These are phyloP conservation scores for Quercus parvula DNA, from an alignment of 306 rosid species.

Conservation along the genomic window DNA sequence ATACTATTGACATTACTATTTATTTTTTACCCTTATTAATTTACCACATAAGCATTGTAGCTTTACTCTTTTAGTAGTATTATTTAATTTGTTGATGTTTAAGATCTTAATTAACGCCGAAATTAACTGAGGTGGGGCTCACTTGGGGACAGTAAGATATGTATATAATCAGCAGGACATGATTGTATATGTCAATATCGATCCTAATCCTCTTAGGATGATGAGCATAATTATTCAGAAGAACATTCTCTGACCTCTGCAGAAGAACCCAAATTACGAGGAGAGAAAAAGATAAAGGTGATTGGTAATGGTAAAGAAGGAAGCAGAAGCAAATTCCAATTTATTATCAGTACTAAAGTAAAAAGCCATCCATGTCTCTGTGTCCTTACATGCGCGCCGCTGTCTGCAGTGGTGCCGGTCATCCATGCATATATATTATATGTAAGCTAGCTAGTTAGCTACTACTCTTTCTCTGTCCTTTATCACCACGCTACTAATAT, in stretches of 20 bases:
- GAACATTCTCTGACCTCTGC: constrained; percentile 47
- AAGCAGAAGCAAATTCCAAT: constrained; percentile 34
- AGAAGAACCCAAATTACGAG: constrained; percentile 23
- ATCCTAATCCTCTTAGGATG: not conserved
- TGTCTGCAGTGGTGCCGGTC: not conserved
- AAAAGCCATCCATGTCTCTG: constrained; percentile 33
- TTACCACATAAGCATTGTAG: too few relatives aligned
- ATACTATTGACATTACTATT: too few relatives aligned
- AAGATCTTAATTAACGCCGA: not conserved
- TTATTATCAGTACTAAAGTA: constrained; percentile 1
- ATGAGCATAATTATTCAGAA: constrained; percentile 32
- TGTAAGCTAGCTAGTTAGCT: not conserved
- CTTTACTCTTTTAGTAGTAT: too few relatives aligned
- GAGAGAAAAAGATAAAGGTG: constrained; percentile 35
- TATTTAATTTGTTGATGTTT: not conserved
- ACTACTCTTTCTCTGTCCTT: not conserved
- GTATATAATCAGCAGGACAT: constrained; percentile 19
- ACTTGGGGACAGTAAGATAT: not conserved
- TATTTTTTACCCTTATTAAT: too few relatives aligned
- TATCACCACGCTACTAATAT: not conserved
- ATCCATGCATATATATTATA: not conserved
- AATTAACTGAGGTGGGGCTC: not conserved
- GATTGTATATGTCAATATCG: constrained; percentile 24
- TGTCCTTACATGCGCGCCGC: constrained; percentile 27
- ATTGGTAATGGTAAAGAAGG: constrained; percentile 32